Percentiles rank a stretch among this genome's conserved stretches.
These are phyloP conservation scores for Bipolaris oryzae DNA, from an alignment of 2,329 filamentous ascomycete genomes.

Conservation along the genomic window DNA sequence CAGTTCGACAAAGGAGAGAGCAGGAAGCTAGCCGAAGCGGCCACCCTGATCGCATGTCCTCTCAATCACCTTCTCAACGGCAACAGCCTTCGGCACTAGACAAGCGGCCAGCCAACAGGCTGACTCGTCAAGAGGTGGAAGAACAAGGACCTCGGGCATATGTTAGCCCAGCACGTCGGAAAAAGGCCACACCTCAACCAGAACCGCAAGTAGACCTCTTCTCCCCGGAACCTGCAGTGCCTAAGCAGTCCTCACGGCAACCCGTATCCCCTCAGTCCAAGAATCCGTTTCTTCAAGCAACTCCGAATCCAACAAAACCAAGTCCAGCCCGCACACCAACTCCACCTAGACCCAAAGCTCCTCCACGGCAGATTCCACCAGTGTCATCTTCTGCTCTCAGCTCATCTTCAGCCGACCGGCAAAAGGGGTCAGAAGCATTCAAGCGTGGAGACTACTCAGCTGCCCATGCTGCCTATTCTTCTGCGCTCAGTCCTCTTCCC, in stretches of 20 bases:
- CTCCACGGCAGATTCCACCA: slow-evolving; percentile 66
- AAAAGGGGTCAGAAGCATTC: slow-evolving; percentile 84
- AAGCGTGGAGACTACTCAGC: slow-evolving; percentile 91
- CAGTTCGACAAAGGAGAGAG: slow-evolving; percentile 34
- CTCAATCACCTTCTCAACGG: slow-evolving; percentile 50
- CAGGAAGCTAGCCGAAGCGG: slow-evolving; percentile 33
- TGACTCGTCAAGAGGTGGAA: slow-evolving; percentile 76
- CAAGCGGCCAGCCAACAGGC: slow-evolving; percentile 60
- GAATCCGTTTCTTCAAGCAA: slow-evolving; percentile 47
- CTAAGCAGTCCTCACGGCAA: slow-evolving; percentile 36
- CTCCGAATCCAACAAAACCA: slow-evolving; percentile 32
- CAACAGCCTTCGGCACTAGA: slow-evolving; percentile 40
- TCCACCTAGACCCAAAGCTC: slow-evolving; percentile 54
- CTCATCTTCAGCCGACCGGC: slow-evolving; percentile 77
- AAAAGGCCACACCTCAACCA: slow-evolving; percentile 65
- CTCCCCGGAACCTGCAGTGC: slow-evolving; percentile 35
- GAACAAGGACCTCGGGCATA: slow-evolving; percentile 84
- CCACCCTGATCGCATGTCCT: slow-evolving; percentile 45
- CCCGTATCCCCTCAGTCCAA: slow-evolving; percentile 46
- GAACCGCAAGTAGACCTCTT: slow-evolving; percentile 65
- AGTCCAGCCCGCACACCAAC: slow-evolving; percentile 51
- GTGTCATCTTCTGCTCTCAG: slow-evolving; percentile 73
- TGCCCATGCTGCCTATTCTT: slow-evolving; percentile 81
- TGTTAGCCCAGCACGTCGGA: slow-evolving; percentile 82
- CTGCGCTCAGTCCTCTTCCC: slow-evolving; percentile 76